Evolutionary conservation across 75 land plant genomes (phyloP), one percentile per base, ranked within the genome.

Genomic region (Chamaecyparis obtusa): DNA sequence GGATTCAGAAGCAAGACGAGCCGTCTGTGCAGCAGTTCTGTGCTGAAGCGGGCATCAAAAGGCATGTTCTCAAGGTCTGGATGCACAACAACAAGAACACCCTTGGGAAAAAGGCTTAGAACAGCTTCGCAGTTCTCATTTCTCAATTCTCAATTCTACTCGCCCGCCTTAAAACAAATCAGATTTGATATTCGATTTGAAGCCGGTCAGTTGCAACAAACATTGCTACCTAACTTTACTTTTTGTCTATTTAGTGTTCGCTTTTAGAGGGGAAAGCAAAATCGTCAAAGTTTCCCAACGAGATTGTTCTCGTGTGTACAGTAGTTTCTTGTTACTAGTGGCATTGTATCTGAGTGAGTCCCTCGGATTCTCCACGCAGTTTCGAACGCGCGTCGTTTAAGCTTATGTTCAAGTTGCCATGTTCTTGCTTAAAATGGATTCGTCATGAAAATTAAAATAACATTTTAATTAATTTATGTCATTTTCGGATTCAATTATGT

Each of bases 71-170:
- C 74, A 90, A 90, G 91, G 91, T 91, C 69, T 91, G 92, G 92
- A 91, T 91, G 92, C 92, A 91, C 56, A 90, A 90, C 67, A 90
- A 90, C 88, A 90, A 90, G 87, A 71, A 92, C 90, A 92, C 93
- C 4, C 83, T 92, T 5, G 93, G 90, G 7, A 92, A 92, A 86
- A 92, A 90, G 83, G 32, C 49, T 3, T 74, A 24, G 33, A 11
- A 2, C 14, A 32, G 11, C 13, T 71, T 71, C 9, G 5, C 35
- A 57, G 0, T 30, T 32, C 16, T 74, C 16, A 74, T 33, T 32
- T 64, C 36, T 74, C n/a, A 27, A 27, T 44, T 5, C 6, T 44
- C 46, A 44, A 4, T 44, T 44, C 3, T 44, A 67, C 27, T n/a
- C n/a, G 27, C 24, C 71, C 16, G 24, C 1, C 1, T 8, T 21